These are phyloP conservation scores for Ganoderma resinaceum DNA, from an alignment of 1,284 basidiomycete species.

Conservation along the genomic window DNA sequence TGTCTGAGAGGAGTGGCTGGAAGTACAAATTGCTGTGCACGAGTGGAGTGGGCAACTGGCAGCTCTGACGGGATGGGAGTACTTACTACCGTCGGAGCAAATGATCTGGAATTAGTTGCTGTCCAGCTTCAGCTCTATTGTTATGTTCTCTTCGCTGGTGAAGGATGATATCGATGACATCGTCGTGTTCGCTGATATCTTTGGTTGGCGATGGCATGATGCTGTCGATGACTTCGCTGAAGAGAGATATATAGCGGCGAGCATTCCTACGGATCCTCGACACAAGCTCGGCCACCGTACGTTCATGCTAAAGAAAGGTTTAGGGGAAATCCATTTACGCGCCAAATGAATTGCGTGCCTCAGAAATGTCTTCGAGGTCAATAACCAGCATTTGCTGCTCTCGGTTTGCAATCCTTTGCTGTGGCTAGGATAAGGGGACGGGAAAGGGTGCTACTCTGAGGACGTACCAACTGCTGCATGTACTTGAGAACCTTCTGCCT, in stretches of 20 bases:
- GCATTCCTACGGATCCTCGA: constrained; percentile 84
- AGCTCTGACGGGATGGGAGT: background rate
- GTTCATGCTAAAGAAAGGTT: constrained; percentile 60
- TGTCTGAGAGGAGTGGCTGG: constrained; percentile 77
- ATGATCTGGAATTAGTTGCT: constrained; percentile 87
- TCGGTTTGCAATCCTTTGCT: constrained; percentile 94
- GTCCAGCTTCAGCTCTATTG: constrained; percentile 71
- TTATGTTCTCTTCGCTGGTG: constrained; percentile 93
- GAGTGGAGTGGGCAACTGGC: constrained; percentile 38
- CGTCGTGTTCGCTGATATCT: constrained; percentile 88
- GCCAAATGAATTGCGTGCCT: constrained; percentile 49
- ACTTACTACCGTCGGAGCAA: constrained; percentile 94
- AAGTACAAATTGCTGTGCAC: constrained; percentile 89
- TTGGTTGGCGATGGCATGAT: constrained; percentile 88
- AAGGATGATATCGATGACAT: constrained; percentile 94
- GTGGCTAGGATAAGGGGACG: constrained; percentile 28
- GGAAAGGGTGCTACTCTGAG: constrained; percentile 27
- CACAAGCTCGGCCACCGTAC: constrained; percentile 71
- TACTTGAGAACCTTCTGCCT: constrained; percentile 75
- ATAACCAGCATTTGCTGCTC: constrained; percentile 87
- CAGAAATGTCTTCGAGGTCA: constrained; percentile 82
- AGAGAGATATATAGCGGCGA: constrained; percentile 90
- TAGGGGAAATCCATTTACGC: background rate
- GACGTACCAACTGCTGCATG: constrained; percentile 86
- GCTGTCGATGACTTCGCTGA: constrained; percentile 91